Evolutionary conservation across 768 basidiomycete genomes (phyloP).

Genomic region (Agrocybe praecox): DNA sequence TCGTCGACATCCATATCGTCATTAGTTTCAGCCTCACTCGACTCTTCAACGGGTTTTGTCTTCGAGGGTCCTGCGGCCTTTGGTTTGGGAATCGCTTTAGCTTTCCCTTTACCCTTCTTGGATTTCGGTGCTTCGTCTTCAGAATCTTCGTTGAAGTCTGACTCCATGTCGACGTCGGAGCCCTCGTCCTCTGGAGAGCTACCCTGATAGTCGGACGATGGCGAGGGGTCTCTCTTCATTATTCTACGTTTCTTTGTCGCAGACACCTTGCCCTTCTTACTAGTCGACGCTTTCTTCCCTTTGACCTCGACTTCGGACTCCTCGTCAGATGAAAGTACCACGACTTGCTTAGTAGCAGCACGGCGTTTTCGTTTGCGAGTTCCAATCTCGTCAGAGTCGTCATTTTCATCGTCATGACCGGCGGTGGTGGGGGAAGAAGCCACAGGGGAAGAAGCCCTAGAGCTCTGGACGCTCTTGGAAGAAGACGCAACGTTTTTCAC

Average conservation of each 20-base stretch:
- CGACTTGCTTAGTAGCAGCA: conserved; percentile 36
- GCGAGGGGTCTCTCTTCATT: conserved; percentile 22
- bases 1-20: conserved; percentile 63
- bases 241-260: conserved; percentile 17
- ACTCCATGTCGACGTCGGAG: conserved; percentile 34
- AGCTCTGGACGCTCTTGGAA: conserved; percentile 19
- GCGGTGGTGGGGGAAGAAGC: conserved; percentile 34
- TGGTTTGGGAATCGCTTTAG: conserved; percentile 26
- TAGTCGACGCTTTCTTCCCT: conserved; percentile 28
- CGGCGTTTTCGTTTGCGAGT: conserved; percentile 42
- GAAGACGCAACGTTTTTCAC: conserved; percentile 22
- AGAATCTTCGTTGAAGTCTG: conserved; percentile 29
- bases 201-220: conserved; percentile 46
- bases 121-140: conserved; percentile 22
- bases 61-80: conserved; percentile 20
- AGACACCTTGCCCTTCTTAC: conserved; percentile 11
- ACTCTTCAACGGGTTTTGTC: conserved; percentile 20
- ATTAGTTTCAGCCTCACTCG: conserved; percentile 25
- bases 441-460: conserved; percentile 32
- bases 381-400: conserved; percentile 40
- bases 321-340: conserved; percentile 55
- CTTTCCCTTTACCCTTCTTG: conserved; percentile 31
- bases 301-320: conserved; percentile 35
- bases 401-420: conserved; percentile 26
- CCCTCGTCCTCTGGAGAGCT: conserved; percentile 35